Percentiles rank a stretch among this genome's conserved stretches.
These are phyloP conservation scores for Golubevia sp. DNA, from an alignment of 1,284 basidiomycete genomes.

Conservation along the genomic window DNA sequence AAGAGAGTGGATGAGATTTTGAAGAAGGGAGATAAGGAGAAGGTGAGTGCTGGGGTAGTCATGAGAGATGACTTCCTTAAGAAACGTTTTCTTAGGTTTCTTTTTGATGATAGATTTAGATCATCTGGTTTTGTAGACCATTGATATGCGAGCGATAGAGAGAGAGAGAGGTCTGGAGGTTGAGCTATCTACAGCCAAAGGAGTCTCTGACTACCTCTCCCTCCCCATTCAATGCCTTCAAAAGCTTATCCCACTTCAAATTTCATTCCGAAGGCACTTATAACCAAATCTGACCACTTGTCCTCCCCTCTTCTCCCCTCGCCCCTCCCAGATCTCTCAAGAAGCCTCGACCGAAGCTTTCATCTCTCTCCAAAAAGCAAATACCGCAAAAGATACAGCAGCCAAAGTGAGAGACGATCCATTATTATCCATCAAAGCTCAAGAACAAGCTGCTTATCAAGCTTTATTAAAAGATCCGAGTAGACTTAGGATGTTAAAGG, in stretches of 20 bases:
- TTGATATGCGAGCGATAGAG: too few species aligned
- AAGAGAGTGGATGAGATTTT: conserved; percentile 95
- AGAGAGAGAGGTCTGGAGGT: too few species aligned
- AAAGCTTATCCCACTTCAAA: too few species aligned
- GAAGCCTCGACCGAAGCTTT: conserved; percentile 2
- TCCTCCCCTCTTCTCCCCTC: not conserved
- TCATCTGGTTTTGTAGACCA: not conserved
- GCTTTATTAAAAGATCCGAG: conserved; percentile 88
- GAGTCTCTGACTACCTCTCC: too few species aligned
- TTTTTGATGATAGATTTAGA: not conserved
- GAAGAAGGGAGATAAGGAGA: conserved; percentile 78
- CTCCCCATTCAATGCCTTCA: too few species aligned
- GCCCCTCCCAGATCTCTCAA: too few species aligned
- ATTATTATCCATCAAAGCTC: conserved; percentile 91
- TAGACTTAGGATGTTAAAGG: conserved; percentile 80
- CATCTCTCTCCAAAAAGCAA: conserved; percentile 90
- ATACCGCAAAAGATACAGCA: conserved; percentile 83
- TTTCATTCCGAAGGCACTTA: conserved; percentile 8
- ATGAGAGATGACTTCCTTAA: conserved; percentile 3
- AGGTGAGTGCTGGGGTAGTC: conserved; percentile 64
- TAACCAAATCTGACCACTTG: not conserved
- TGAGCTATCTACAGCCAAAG: too few species aligned
- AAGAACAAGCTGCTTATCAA: conserved; percentile 91
- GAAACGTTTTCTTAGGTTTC: not conserved
- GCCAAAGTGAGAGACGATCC: conserved; percentile 96